Conservation (phyloP, 768 basidiomycete species). For the Chlorophyllum brunneum region DNA sequence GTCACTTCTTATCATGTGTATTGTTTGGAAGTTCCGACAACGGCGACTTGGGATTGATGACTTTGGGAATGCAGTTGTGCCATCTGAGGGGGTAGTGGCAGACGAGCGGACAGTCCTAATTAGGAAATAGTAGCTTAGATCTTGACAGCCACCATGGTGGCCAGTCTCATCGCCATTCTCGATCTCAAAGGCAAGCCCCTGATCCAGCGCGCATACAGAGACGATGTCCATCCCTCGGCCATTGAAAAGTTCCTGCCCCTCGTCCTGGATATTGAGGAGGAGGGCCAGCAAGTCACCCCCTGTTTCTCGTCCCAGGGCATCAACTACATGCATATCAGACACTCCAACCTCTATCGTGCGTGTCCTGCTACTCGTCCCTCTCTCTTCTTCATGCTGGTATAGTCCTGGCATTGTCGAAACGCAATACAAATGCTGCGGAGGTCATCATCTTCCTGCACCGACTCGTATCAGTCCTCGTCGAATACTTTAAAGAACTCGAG, state of each 20-base stretch:
- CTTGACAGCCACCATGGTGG: conserved; percentile 30
- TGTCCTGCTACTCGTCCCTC: conserved; percentile 15
- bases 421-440: conserved; percentile 94
- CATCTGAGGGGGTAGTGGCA: no score
- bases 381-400: neutral
- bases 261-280: conserved; percentile 94
- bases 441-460: conserved; percentile 96
- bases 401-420: conserved; percentile 83
- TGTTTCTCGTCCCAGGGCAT: conserved; percentile 94
- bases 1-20: conserved; percentile 76
- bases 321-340: conserved; percentile 98
- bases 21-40: conserved; percentile 83
- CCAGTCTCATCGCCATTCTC: conserved; percentile 83
- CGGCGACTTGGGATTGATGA: conserved; percentile 75
- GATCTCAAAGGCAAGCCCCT: conserved; percentile 98
- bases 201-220: conserved; percentile 94
- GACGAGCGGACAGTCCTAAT: neutral
- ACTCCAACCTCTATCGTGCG: conserved; percentile 95
- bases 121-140: neutral
- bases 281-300: conserved; percentile 92
- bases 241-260: conserved; percentile 94
- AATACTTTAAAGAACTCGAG: conserved; percentile 99
- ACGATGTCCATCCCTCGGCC: conserved; percentile 86
- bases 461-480: conserved; percentile 86
- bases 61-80: conserved; percentile 60